Evolutionary conservation across 2,329 filamentous ascomycete species (phyloP), one percentile per base, ranked within the genome.

Genomic region (Penicillium sp.): DNA sequence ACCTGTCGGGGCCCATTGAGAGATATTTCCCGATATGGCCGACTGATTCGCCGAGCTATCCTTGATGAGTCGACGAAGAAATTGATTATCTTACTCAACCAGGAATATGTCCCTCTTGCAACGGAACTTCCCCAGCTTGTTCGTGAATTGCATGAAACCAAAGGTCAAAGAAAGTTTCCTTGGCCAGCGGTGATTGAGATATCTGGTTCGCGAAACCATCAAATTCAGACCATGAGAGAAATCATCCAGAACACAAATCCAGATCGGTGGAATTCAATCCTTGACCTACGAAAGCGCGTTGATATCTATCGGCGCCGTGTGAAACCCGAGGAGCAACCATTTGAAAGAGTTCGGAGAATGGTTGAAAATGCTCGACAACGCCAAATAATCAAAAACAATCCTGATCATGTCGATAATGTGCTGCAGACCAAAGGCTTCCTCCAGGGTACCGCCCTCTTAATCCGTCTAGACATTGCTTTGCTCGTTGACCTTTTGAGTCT

Each of bases 31-130:
- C 77, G 87, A 4, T 90, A 90, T 64, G 83, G 84, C 15, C 80
- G 86, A 10, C 81, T 89, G 3, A 78, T 88, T 29, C 80, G 84
- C 36, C 79, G 82, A 4, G 84, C 82, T 0, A 73, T 86, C 7
- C 76, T 90, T 0, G 85, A 89, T 53, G 83, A 88, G 66, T 78
- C 82, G 0, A 85, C 84, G 0, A 88, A 87, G 71, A 86, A 84
- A 60, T 86, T 89, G 66, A 80, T 87, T n/a, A 65, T 79, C 4
- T 83, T 79, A 75, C 78, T 82, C 0, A 81, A 82, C 8, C 64
- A 60, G 7, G 65, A 74, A 10, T 81, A 77, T 57, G 61, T 76
- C 0, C 66, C 74, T 4, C 72, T 86, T 8, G 74, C 74, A 1
- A 59, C 73, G 1, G 57, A 63, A 21, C 63, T 82, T 9, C 48